Conservation (phyloP, 148 eudicot species). For the Linanthus parryae region DNA sequence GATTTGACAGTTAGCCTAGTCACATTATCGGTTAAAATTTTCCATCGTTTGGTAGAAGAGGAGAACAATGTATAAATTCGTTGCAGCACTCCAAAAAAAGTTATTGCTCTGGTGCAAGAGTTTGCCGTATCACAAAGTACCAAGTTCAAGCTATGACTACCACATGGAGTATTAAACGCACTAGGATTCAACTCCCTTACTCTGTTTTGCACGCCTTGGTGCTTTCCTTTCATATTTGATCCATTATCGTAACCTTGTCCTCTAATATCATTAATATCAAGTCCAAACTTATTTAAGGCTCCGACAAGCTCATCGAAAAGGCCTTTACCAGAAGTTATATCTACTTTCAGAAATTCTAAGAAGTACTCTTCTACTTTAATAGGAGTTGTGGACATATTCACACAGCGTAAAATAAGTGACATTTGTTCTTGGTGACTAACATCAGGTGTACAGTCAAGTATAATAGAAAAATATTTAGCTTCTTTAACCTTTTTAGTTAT, state of each 20-base stretch:
- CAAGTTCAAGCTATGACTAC: neutral
- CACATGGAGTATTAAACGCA: no score
- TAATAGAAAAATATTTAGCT: neutral
- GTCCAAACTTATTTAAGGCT: neutral
- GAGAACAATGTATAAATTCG: slow-evolving; percentile 1
- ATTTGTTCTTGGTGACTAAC: neutral
- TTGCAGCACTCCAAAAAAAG: slow-evolving; percentile 3
- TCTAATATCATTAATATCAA: neutral
- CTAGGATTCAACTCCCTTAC: slow-evolving; percentile 1
- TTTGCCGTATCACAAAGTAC: slow-evolving; percentile 8
- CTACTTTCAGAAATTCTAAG: neutral
- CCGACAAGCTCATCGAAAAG: neutral
- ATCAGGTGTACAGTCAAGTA: neutral
- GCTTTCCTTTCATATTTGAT: slow-evolving; percentile 11
- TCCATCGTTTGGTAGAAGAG: slow-evolving; percentile 1
- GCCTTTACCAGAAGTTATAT: neutral
- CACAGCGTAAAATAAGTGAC: neutral
- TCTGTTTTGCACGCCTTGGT: neutral
- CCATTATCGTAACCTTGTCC: slow-evolving; percentile 5
- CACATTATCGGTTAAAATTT: slow-evolving; percentile 2
- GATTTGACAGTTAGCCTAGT: neutral
- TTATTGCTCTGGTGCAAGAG: neutral
- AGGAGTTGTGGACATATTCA: neutral
- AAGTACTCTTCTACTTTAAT: neutral
- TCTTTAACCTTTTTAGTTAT: neutral